Conservation (phyloP, 805 yeast genomes). For the Yarrowia sp. region DNA sequence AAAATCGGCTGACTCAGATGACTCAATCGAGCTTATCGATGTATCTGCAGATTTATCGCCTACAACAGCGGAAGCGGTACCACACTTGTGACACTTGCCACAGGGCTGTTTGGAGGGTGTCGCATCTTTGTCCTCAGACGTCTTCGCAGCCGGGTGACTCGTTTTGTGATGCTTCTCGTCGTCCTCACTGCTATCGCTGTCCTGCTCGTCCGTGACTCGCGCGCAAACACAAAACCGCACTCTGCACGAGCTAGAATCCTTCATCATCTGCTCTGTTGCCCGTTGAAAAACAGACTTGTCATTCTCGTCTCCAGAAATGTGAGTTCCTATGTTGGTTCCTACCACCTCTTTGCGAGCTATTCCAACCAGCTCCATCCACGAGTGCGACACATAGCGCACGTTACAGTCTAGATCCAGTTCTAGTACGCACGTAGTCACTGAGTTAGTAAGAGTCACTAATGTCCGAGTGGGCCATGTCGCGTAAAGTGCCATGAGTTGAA, state of each 20-base stretch:
- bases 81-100: conserved; percentile 19
- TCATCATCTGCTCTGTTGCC: conserved; percentile 73
- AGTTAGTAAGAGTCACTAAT: conserved; percentile 4
- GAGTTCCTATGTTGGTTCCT: conserved; percentile 62
- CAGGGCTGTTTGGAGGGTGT: neutral
- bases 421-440: conserved; percentile 54
- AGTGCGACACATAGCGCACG: conserved; percentile 73
- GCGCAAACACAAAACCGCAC: conserved; percentile 64
- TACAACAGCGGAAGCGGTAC: neutral
- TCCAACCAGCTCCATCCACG: conserved; percentile 83
- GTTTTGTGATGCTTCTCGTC: neutral
- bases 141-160: neutral
- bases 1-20: conserved; percentile 6
- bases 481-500: too few relatives aligned
- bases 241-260: conserved; percentile 77
- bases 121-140: neutral
- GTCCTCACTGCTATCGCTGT: conserved; percentile 35
- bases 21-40: conserved; percentile 16
- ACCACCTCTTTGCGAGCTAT: conserved; percentile 63
- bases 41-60: conserved; percentile 10
- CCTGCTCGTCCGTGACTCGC: conserved; percentile 15
- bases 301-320: conserved; percentile 68
- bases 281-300: conserved; percentile 72
- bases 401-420: conserved; percentile 83
- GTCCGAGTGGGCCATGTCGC: too few relatives aligned